A percentile compares a stretch with the other conserved stretches of the same genome.
These are phyloP conservation scores for Tolypocladium pustulatum DNA, from an alignment of 2,329 filamentous ascomycete species.

Conservation along the genomic window DNA sequence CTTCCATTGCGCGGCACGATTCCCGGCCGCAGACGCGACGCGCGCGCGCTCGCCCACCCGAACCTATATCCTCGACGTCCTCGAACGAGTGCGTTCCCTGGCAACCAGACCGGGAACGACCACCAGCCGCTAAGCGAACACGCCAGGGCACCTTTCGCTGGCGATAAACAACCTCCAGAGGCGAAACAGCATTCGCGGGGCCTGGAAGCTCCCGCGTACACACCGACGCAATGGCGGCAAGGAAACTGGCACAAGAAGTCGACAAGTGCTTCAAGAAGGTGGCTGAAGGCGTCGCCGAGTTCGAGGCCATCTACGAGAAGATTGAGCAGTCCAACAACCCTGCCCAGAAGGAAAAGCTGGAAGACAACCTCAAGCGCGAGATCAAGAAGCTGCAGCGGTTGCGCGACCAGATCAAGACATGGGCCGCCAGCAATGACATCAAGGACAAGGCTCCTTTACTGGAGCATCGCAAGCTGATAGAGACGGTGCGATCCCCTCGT, in stretches of 20 bases:
- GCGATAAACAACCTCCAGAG: background rate
- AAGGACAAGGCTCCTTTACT: constrained; percentile 96
- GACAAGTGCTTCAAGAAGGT: constrained; percentile 99
- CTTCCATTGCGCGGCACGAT: background rate
- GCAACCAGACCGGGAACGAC: background rate
- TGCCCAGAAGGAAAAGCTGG: constrained; percentile 95
- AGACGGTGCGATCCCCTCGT: constrained; percentile 60
- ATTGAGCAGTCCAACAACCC: constrained; percentile 86
- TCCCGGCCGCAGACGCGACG: background rate
- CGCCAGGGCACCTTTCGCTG: background rate
- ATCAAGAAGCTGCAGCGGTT: constrained; percentile 99
- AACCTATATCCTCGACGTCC: background rate
- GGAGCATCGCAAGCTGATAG: constrained; percentile 91
- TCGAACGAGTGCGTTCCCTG: background rate
- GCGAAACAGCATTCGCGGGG: background rate
- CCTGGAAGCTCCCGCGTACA: constrained; percentile 3
- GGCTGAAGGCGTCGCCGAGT: constrained; percentile 80
- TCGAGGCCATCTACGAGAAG: constrained; percentile 96
- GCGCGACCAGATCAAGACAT: constrained; percentile 98
- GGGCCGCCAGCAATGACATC: constrained; percentile 96
- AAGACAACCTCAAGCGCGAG: constrained; percentile 96
- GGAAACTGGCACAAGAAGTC: constrained; percentile 96
- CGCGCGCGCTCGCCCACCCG: background rate
- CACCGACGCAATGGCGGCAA: constrained; percentile 65
- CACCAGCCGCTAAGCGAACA: background rate